Evolutionary conservation across 495 filamentous ascomycete genomes (phyloP).

Genomic region (Trichoderma asperelloides): DNA sequence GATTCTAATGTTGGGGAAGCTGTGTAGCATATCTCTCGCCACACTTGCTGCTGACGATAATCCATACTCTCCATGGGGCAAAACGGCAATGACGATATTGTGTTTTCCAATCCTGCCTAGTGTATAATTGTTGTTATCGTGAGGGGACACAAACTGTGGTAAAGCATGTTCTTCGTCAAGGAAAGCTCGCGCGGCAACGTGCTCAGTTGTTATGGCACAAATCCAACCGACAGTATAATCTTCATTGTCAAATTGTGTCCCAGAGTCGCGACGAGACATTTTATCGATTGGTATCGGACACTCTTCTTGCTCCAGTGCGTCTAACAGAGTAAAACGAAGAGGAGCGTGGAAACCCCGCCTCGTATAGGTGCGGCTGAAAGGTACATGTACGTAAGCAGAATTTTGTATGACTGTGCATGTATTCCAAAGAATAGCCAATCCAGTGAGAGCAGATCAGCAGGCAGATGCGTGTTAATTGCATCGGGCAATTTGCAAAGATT

Average conservation of each 20-base stretch:
- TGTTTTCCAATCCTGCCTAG: conserved; percentile 35
- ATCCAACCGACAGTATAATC: conserved; percentile 43
- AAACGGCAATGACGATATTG: conserved; percentile 34
- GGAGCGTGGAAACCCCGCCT: too few relatives aligned
- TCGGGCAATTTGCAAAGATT: background rate
- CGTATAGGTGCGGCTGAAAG: too few relatives aligned
- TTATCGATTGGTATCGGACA: too few relatives aligned
- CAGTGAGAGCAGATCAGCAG: too few relatives aligned
- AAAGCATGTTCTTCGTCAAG: conserved; percentile 37
- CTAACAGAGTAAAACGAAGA: too few relatives aligned
- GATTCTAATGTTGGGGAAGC: conserved; percentile 33
- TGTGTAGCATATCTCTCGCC: conserved; percentile 26
- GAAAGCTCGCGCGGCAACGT: conserved; percentile 33
- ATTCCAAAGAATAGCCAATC: too few relatives aligned
- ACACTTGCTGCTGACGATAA: conserved; percentile 25
- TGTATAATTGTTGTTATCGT: conserved; percentile 29
- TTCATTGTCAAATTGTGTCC: conserved; percentile 10
- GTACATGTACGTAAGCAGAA: too few relatives aligned
- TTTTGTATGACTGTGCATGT: too few relatives aligned
- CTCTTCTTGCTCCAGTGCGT: too few relatives aligned
- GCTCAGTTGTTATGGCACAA: conserved; percentile 36
- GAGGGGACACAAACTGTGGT: background rate
- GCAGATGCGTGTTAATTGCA: too few relatives aligned
- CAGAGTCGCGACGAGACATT: too few relatives aligned
- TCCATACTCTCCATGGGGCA: conserved; percentile 33